phyloP scores from a whole-genome alignment of 2,329 filamentous ascomycete species.

The Pezicula rhizophila region DNA sequence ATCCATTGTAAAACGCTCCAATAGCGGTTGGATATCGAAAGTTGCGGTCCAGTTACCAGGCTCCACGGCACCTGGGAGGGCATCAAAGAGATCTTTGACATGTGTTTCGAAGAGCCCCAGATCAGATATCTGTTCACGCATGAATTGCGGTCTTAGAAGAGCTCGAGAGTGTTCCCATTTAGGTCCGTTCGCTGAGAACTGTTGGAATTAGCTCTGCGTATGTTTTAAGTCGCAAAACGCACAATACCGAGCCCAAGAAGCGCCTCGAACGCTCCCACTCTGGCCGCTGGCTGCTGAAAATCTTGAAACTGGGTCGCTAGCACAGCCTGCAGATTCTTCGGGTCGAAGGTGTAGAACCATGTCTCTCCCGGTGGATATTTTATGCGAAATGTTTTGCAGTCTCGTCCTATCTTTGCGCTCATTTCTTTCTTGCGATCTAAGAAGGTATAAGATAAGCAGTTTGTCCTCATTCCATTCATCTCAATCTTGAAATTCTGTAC shows the following conservation, averaged over 20 bases:
- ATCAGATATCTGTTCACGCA: slow-evolving; percentile 53
- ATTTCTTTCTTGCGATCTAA: no score
- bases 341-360: slow-evolving; percentile 1
- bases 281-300: slow-evolving; percentile 14
- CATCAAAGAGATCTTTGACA: slow-evolving; percentile 17
- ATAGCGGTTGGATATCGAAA: slow-evolving; percentile 55
- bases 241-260: slow-evolving; percentile 15
- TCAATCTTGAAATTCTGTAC: no score
- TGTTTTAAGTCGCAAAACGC: slow-evolving; percentile 12
- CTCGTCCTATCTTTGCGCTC: no score
- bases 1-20: slow-evolving; percentile 41
- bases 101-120: slow-evolving; percentile 65
- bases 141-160: slow-evolving; percentile 46
- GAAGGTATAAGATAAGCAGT: no score
- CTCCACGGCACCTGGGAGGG: slow-evolving; percentile 10
- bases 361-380: no score
- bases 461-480: no score
- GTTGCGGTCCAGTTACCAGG: slow-evolving; percentile 30
- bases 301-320: slow-evolving; percentile 15
- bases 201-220: slow-evolving; percentile 12
- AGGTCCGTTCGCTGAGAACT: slow-evolving; percentile 11
- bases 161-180: slow-evolving; percentile 24
- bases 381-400: no score
- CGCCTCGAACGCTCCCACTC: slow-evolving; percentile 13
- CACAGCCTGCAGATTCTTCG: slow-evolving; percentile 16